These are phyloP conservation scores for Metschnikowia corniflorae DNA, from an alignment of 805 yeast genomes.

Conservation along the genomic window DNA sequence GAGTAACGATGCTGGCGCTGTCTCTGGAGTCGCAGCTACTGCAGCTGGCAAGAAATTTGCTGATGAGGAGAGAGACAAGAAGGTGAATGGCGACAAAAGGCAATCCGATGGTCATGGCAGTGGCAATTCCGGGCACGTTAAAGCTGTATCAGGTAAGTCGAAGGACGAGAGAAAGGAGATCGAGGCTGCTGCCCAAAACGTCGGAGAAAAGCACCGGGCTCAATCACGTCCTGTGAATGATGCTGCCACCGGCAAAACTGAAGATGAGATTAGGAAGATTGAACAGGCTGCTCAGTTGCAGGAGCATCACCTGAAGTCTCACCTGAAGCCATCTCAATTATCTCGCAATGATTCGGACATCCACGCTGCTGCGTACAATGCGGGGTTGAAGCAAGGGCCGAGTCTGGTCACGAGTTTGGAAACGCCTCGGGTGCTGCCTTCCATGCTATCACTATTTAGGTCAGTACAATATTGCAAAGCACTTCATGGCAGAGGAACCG, in stretches of 20 bases:
- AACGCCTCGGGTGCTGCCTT: too few species aligned
- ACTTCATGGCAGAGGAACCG: too few species aligned
- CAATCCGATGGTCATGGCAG: too few species aligned
- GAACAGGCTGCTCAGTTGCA: slow-evolving; percentile 2
- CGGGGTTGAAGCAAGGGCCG: too few species aligned
- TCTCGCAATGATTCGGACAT: not conserved
- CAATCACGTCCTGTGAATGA: too few species aligned
- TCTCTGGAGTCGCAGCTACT: slow-evolving; percentile 9
- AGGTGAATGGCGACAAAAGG: too few species aligned
- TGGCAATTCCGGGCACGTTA: too few species aligned
- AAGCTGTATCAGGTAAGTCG: slow-evolving; percentile 3
- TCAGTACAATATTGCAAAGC: too few species aligned
- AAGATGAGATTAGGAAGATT: slow-evolving; percentile 1
- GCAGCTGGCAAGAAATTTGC: slow-evolving; percentile 4
- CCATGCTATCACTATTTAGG: too few species aligned
- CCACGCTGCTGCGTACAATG: slow-evolving; percentile 2
- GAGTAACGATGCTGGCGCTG: slow-evolving; percentile 3
- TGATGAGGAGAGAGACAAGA: too few species aligned
- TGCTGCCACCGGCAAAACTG: slow-evolving; percentile 5
- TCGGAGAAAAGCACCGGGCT: too few species aligned
- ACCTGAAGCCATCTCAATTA: slow-evolving; percentile 1
- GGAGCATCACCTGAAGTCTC: slow-evolving; percentile 9
- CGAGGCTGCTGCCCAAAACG: slow-evolving; percentile 5
- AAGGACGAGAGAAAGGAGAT: slow-evolving; percentile 6
- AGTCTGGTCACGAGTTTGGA: too few species aligned